Evolutionary conservation across 2,329 filamentous ascomycete species (phyloP).

Genomic region (Lachnellula subtilissima): DNA sequence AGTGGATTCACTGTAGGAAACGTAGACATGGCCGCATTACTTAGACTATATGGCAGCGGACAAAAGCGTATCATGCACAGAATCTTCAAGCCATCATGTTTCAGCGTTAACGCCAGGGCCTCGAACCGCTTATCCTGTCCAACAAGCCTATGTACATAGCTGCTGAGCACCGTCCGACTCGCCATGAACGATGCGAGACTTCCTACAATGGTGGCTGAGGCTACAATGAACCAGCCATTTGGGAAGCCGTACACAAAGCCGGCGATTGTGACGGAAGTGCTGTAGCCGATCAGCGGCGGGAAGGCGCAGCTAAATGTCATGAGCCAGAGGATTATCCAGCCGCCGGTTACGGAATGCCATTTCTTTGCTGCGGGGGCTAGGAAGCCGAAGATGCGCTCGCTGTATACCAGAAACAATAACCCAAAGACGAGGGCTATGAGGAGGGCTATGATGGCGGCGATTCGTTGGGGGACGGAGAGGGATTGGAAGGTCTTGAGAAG

Average conservation of each 20-base stretch:
- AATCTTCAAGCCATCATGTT: conserved; percentile 83
- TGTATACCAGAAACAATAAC: conserved; percentile 71
- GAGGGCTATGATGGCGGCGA: conserved; percentile 49
- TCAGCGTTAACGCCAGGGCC: conserved; percentile 79
- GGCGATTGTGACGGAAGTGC: conserved; percentile 59
- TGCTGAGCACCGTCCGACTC: conserved; percentile 71
- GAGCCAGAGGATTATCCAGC: conserved; percentile 63
- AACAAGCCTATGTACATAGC: conserved; percentile 75
- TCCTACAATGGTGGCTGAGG: conserved; percentile 71
- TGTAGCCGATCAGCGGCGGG: conserved; percentile 68
- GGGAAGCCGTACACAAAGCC: conserved; percentile 70
- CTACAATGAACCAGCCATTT: conserved; percentile 67
- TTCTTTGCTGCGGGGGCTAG: conserved; percentile 67
- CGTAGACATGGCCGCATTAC: conserved; percentile 90
- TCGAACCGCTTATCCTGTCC: conserved; percentile 82
- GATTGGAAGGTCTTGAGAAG: conserved; percentile 47
- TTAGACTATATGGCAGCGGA: conserved; percentile 85
- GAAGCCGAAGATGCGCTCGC: conserved; percentile 71
- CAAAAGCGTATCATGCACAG: conserved; percentile 90
- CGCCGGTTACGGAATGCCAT: conserved; percentile 70
- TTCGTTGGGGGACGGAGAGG: conserved; percentile 57
- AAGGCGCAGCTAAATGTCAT: conserved; percentile 64
- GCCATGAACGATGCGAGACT: conserved; percentile 75
- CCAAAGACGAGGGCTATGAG: conserved; percentile 47
- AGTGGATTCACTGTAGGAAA: conserved; percentile 79